phyloP scores from a whole-genome alignment of 495 filamentous ascomycete species.

The Rhizodiscina lignyota region DNA sequence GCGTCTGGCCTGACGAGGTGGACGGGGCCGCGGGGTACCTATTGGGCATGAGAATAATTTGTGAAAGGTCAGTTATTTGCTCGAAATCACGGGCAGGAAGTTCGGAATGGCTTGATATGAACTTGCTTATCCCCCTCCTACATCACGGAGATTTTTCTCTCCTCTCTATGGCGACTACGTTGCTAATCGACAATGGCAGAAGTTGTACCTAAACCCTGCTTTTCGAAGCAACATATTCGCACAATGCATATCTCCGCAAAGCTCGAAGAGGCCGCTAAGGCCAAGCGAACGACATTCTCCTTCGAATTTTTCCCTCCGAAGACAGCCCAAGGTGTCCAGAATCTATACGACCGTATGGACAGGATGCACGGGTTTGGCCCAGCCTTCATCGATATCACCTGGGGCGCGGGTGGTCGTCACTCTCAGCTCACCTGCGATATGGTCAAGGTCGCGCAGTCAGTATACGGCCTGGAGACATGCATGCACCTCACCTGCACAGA shows the following conservation, averaged over 20 bases:
- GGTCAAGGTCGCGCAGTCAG: slow-evolving; percentile 92
- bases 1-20: too few relatives aligned
- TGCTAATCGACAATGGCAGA: background rate
- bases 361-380: slow-evolving; percentile 92
- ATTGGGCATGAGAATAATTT: background rate
- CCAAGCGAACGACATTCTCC: slow-evolving; percentile 72
- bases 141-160: background rate
- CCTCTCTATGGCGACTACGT: background rate
- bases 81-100: background rate
- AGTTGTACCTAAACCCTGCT: too few relatives aligned
- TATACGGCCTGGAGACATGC: slow-evolving; percentile 91
- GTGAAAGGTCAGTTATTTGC: background rate
- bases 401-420: slow-evolving; percentile 86
- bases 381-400: slow-evolving; percentile 94
- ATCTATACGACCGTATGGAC: slow-evolving; percentile 98
- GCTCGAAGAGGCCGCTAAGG: slow-evolving; percentile 62
- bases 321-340: slow-evolving; percentile 96
- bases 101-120: background rate
- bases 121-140: background rate
- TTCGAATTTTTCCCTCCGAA: slow-evolving; percentile 99
- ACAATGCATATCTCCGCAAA: slow-evolving; percentile 84
- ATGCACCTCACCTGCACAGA: slow-evolving; percentile 99
- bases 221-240: too few relatives aligned
- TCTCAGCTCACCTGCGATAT: slow-evolving; percentile 93
- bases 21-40: background rate